Evolutionary conservation across 768 basidiomycete genomes (phyloP).

Genomic region (Tephrocybe sp.): DNA sequence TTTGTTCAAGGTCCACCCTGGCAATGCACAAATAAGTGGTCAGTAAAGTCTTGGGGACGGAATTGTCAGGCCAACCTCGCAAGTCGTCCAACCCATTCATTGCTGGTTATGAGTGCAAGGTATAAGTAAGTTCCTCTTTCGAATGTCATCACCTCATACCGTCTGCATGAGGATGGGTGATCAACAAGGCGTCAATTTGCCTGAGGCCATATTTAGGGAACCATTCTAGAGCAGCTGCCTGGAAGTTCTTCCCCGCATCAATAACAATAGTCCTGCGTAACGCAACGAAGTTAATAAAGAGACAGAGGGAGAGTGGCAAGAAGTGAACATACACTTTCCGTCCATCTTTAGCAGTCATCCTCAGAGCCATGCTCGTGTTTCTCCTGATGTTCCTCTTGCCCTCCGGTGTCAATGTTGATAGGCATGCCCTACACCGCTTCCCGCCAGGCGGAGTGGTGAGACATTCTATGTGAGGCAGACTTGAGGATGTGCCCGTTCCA

Average conservation of each 20-base stretch:
- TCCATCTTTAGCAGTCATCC: slow-evolving; percentile 43
- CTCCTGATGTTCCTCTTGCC: slow-evolving; percentile 84
- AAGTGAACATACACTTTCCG: slow-evolving; percentile 53
- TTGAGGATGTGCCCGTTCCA: slow-evolving; percentile 80
- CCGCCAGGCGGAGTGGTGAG: slow-evolving; percentile 63
- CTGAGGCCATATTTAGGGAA: slow-evolving; percentile 73
- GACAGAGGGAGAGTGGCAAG: background rate
- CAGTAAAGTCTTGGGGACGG: background rate
- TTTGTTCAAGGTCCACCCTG: slow-evolving; percentile 71
- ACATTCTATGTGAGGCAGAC: slow-evolving; percentile 70
- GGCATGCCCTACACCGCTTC: slow-evolving; percentile 58
- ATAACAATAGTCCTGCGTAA: slow-evolving; percentile 68
- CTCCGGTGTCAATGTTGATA: slow-evolving; percentile 63
- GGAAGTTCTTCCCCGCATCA: slow-evolving; percentile 86
- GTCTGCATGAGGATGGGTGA: slow-evolving; percentile 90
- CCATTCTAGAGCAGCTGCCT: slow-evolving; percentile 46
- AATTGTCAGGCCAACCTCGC: slow-evolving; percentile 49
- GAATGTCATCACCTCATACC: slow-evolving; percentile 31
- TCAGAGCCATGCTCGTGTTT: slow-evolving; percentile 76
- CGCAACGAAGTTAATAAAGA: slow-evolving; percentile 13
- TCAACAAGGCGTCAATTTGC: slow-evolving; percentile 54
- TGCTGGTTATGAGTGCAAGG: slow-evolving; percentile 36
- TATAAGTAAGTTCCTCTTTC: background rate
- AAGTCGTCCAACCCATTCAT: slow-evolving; percentile 92
- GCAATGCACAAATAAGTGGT: background rate